phyloP scores from a whole-genome alignment of 192 early-diverging fungal species.

The Rhizophagus prolifer region DNA sequence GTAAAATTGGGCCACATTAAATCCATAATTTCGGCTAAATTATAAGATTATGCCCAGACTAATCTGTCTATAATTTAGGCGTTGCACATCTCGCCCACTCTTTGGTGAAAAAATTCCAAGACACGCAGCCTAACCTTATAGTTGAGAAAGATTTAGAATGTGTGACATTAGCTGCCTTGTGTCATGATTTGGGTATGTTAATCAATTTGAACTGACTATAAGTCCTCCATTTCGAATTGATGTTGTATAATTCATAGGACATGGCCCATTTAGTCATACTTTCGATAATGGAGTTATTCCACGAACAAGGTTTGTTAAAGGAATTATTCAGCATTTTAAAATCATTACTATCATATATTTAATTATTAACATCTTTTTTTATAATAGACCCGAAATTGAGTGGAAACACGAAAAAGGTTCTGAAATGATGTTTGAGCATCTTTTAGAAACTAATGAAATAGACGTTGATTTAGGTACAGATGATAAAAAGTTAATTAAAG shows the following conservation, averaged over 20 bases:
- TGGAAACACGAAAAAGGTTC: conserved; percentile 83
- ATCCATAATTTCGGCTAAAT: no score
- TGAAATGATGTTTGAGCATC: conserved; percentile 81
- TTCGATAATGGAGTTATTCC: conserved; percentile 93
- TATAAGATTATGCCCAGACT: neutral
- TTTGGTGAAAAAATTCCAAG: conserved; percentile 66
- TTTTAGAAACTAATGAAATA: conserved; percentile 66
- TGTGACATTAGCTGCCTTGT: conserved; percentile 86
- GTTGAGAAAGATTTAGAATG: conserved; percentile 78
- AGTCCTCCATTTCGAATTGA: neutral
- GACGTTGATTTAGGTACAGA: conserved; percentile 59
- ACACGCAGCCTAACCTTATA: conserved; percentile 81
- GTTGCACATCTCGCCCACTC: conserved; percentile 78
- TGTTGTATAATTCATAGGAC: conserved; percentile 51
- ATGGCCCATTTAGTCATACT: conserved; percentile 94
- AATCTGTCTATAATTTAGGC: conserved; percentile 50
- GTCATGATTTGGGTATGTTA: conserved; percentile 81
- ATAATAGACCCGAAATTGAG: conserved; percentile 40
- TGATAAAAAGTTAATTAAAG: conserved; percentile 65
- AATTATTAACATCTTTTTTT: no score
- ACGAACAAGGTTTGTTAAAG: conserved; percentile 35
- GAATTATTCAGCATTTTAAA: neutral
- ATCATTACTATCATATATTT: neutral
- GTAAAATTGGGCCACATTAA: conserved; percentile 19
- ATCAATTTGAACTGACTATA: no score